Conservation (phyloP, 805 yeast species). For the Saccharomycopsis sp. region DNA sequence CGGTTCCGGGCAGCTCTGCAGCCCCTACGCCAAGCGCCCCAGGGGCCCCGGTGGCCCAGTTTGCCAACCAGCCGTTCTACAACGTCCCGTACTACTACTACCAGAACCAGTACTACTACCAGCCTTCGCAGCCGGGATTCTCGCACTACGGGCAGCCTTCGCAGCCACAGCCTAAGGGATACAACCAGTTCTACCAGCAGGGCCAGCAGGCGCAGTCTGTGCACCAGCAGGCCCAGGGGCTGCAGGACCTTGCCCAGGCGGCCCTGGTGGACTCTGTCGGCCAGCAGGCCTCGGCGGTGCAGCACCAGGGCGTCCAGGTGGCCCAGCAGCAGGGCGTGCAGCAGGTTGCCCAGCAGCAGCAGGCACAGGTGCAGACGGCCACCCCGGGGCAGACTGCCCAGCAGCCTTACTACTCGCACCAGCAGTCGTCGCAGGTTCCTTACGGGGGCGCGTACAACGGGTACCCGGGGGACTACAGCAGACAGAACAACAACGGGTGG, state of each 20-base stretch:
- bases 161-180: not conserved
- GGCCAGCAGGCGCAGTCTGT: not conserved
- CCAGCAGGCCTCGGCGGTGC: not conserved
- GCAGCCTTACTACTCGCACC: not conserved
- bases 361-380: not conserved
- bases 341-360: not conserved
- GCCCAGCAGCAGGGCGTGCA: not conserved
- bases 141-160: not conserved
- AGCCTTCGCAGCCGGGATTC: not conserved
- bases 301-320: not conserved
- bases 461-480: slow-evolving; percentile 10
- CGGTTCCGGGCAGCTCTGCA: not conserved
- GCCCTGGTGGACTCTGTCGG: not conserved
- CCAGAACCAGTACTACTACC: not conserved
- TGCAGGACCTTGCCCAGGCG: not conserved
- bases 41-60: not conserved
- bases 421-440: slow-evolving; percentile 2
- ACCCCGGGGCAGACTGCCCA: not conserved
- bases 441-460: slow-evolving; percentile 11
- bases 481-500: slow-evolving; percentile 9
- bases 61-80: not conserved
- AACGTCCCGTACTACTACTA: not conserved
- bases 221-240: not conserved
- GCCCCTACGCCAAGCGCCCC: not conserved
- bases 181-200: not conserved